phyloP scores from a whole-genome alignment of 2,329 filamentous ascomycete species.

The Fusarium sororula region DNA sequence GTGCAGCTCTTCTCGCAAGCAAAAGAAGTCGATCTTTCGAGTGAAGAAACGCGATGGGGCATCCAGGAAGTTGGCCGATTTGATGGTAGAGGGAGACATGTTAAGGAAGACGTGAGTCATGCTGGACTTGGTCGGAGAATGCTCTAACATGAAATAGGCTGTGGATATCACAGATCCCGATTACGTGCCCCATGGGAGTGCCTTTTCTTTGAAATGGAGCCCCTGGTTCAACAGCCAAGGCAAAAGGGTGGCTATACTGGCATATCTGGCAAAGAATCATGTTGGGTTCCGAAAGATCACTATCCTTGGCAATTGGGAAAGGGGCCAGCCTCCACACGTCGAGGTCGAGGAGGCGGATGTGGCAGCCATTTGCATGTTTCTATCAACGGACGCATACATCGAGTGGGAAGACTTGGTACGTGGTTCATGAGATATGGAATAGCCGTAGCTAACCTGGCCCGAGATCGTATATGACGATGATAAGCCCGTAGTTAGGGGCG shows the following conservation, averaged over 20 bases:
- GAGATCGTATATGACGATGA: slow-evolving; percentile 55
- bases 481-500: slow-evolving; percentile 57
- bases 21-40: slow-evolving; percentile 25
- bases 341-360: slow-evolving; percentile 53
- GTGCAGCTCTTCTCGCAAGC: slow-evolving; percentile 52
- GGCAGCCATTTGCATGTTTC: slow-evolving; percentile 59
- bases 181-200: slow-evolving; percentile 57
- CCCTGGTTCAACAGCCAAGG: slow-evolving; percentile 56
- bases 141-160: slow-evolving; percentile 37
- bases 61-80: slow-evolving; percentile 63
- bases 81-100: slow-evolving; percentile 57
- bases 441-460: slow-evolving; percentile 7
- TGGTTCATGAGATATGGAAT: background rate
- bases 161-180: slow-evolving; percentile 56
- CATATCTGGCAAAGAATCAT: slow-evolving; percentile 61
- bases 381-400: slow-evolving; percentile 63
- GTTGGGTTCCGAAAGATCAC: slow-evolving; percentile 64
- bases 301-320: slow-evolving; percentile 49
- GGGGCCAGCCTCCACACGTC: slow-evolving; percentile 49
- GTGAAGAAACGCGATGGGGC: slow-evolving; percentile 55
- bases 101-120: slow-evolving; percentile 40
- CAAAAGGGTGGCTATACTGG: slow-evolving; percentile 55
- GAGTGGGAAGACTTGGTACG: slow-evolving; percentile 64
- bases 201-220: slow-evolving; percentile 63
- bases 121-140: background rate